A percentile compares a stretch with the other conserved stretches of the same genome.
Conservation (phyloP, 2,329 filamentous ascomycete genomes). For the Colletotrichum sublineola region DNA sequence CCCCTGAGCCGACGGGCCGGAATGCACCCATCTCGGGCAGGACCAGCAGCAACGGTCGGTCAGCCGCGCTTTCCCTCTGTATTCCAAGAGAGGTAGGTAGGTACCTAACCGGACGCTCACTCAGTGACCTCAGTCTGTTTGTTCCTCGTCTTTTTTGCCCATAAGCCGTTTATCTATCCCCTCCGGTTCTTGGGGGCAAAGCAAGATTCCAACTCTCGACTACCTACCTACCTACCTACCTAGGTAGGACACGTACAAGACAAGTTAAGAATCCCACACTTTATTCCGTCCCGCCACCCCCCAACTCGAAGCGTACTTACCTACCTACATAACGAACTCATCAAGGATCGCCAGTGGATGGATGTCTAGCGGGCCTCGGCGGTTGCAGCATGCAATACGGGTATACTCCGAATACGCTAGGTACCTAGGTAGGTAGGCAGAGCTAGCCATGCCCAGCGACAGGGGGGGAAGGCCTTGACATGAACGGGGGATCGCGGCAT, state of each 20-base stretch:
- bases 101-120: not conserved
- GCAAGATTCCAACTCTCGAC: not conserved
- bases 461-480: conserved; percentile 18
- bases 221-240: too few relatives aligned
- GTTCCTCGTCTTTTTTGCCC: too few relatives aligned
- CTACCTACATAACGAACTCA: not conserved
- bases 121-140: too few relatives aligned
- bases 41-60: not conserved
- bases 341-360: conserved; percentile 32
- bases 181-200: not conserved
- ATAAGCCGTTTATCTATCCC: not conserved
- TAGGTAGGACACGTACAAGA: too few relatives aligned
- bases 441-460: not conserved
- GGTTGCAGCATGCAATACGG: not conserved
- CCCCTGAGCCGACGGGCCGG: not conserved
- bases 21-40: not conserved
- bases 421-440: not conserved
- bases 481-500: conserved; percentile 33
- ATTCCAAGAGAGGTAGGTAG: not conserved
- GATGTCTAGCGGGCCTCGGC: conserved; percentile 23
- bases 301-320: not conserved
- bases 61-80: not conserved
- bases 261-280: too few relatives aligned
- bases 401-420: not conserved
- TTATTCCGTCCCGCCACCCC: not conserved